Percentiles rank a stretch among this genome's conserved stretches.
These are phyloP conservation scores for Butyriboletus regius DNA, from an alignment of 1,284 basidiomycete species.

Conservation along the genomic window DNA sequence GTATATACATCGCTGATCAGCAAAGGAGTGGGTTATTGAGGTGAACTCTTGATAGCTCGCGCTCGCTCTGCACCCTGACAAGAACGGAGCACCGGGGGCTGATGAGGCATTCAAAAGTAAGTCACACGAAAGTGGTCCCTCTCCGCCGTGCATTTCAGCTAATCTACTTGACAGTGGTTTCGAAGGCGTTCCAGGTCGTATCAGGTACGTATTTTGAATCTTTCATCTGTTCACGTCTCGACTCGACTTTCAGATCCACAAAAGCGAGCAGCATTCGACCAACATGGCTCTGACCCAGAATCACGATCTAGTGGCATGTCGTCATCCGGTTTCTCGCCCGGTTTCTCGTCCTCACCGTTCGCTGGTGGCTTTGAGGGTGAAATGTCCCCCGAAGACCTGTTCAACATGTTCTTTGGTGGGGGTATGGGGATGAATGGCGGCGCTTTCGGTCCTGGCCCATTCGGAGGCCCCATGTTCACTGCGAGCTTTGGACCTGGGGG, in stretches of 20 bases:
- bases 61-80: conserved; percentile 90
- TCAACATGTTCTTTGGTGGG: conserved; percentile 94
- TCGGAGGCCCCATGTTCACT: conserved; percentile 59
- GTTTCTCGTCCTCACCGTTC: conserved; percentile 48
- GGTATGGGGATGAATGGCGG: conserved; percentile 43
- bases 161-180: conserved; percentile 67
- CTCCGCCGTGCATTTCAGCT: conserved; percentile 4
- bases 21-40: conserved; percentile 10
- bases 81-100: conserved; percentile 94
- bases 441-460: conserved; percentile 37
- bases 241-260: conserved; percentile 58
- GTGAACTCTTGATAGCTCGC: conserved; percentile 58
- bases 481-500: conserved; percentile 70
- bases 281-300: conserved; percentile 80
- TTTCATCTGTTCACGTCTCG: conserved; percentile 1
- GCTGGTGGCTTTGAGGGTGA: conserved; percentile 69
- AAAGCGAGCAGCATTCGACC: conserved; percentile 85
- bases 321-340: conserved; percentile 48
- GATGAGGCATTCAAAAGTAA: conserved; percentile 98
- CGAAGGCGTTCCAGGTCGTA: conserved; percentile 92
- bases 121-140: conserved; percentile 29
- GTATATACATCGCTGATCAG: conserved; percentile 37
- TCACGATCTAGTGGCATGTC: conserved; percentile 66
- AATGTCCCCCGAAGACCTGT: conserved; percentile 90
- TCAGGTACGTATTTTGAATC: conserved; percentile 70